These are phyloP conservation scores for Chenopodium suecicum DNA, from an alignment of 148 eudicot species.

Conservation along the genomic window DNA sequence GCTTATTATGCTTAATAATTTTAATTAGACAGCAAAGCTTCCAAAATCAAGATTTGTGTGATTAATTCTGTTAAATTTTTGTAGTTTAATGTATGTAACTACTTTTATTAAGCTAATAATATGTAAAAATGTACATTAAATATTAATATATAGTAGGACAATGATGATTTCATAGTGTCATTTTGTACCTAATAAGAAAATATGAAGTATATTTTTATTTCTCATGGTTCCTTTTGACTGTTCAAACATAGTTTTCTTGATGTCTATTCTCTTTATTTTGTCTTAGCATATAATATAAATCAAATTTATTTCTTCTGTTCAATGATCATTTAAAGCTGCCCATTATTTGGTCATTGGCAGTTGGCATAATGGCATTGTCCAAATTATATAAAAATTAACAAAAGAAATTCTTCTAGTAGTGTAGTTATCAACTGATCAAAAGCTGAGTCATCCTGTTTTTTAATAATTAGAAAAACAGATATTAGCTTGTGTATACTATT, in stretches of 20 bases:
- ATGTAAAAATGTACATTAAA: not conserved
- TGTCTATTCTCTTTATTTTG: not conserved
- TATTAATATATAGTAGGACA: not conserved
- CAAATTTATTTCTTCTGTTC: not conserved
- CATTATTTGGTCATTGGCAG: conserved; percentile 16
- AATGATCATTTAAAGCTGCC: conserved; percentile 19
- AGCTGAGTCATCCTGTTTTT: conserved; percentile 21
- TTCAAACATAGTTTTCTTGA: conserved; percentile 14
- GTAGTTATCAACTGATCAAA: conserved; percentile 26
- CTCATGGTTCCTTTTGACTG: conserved; percentile 1
- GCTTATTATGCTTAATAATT: conserved; percentile 15
- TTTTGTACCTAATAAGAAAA: too few species aligned
- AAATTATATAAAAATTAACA: conserved; percentile 17
- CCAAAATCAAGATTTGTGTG: conserved; percentile 7
- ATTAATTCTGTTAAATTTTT: not conserved
- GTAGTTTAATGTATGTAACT: not conserved
- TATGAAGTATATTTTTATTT: not conserved
- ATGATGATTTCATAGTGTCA: not conserved
- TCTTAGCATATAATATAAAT: conserved; percentile 10
- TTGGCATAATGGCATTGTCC: conserved; percentile 29
- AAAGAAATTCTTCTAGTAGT: conserved; percentile 7
- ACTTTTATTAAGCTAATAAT: not conserved
- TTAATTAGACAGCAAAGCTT: conserved; percentile 7
- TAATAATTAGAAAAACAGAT: not conserved
- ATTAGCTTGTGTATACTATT: not conserved